Conservation (phyloP, 139 green algal species). For the Helicosporidium sp. region DNA sequence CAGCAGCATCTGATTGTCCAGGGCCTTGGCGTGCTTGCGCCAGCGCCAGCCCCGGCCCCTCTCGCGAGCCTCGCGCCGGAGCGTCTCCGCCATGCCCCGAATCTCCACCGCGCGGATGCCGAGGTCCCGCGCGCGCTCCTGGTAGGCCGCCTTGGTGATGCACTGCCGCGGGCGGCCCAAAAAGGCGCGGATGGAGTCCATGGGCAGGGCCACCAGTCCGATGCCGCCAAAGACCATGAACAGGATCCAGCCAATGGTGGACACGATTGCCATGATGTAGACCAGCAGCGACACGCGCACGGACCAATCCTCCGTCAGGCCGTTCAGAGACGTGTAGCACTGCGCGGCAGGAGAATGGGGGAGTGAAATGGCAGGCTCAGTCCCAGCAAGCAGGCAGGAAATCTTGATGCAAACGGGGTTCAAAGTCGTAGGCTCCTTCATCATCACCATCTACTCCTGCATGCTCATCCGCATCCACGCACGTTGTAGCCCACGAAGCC, state of each 20-base stretch:
- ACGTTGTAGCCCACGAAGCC: constrained; percentile 1
- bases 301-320: constrained; percentile 30
- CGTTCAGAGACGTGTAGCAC: constrained; percentile 32
- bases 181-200: constrained; percentile 71
- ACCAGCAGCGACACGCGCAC: constrained; percentile 53
- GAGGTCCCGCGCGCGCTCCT: constrained; percentile 49
- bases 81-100: constrained; percentile 22
- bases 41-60: constrained; percentile 39
- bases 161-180: constrained; percentile 37
- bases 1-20: constrained; percentile 55
- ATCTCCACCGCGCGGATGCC: constrained; percentile 50
- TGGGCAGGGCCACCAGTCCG: constrained; percentile 60
- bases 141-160: constrained; percentile 76
- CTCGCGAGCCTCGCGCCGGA: constrained; percentile 47
- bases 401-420: not conserved
- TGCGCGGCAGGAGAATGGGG: constrained; percentile 13
- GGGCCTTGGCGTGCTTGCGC: constrained; percentile 39
- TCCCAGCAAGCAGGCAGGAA: not conserved
- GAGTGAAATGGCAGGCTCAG: too few relatives aligned
- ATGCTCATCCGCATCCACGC: not conserved
- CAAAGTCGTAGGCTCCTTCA: too few relatives aligned
- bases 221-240: constrained; percentile 88
- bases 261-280: constrained; percentile 75
- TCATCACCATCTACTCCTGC: not conserved
- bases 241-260: constrained; percentile 73